A percentile compares a stretch with the other conserved stretches of the same genome.
Evolutionary conservation across 2,329 filamentous ascomycete genomes (phyloP).

Genomic region (Talaromyces piceae): DNA sequence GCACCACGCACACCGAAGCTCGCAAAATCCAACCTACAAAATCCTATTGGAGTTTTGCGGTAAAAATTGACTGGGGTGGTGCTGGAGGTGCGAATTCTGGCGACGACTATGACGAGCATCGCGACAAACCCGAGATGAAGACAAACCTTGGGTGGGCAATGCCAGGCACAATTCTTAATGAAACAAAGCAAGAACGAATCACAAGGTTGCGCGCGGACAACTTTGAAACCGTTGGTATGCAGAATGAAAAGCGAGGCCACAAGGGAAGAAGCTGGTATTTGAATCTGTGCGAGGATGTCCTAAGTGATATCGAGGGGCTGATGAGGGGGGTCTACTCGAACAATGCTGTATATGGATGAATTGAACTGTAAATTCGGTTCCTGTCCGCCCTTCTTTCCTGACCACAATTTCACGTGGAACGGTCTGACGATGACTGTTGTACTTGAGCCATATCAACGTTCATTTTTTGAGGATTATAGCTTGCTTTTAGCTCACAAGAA

Average conservation of each 20-base stretch:
- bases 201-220: constrained; percentile 25
- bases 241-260: constrained; percentile 24
- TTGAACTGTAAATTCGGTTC: too few species aligned
- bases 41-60: constrained; percentile 35
- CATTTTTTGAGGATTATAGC: too few species aligned
- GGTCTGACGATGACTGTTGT: too few species aligned
- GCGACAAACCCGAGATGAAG: constrained; percentile 1
- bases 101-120: constrained; percentile 7
- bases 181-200: constrained; percentile 30
- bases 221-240: constrained; percentile 33
- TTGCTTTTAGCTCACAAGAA: too few species aligned
- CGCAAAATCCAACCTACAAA: constrained; percentile 23
- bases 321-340: constrained; percentile 8
- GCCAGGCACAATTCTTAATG: constrained; percentile 16
- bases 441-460: too few species aligned
- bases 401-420: not conserved
- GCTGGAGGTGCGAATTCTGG: constrained; percentile 3
- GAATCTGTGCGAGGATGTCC: constrained; percentile 26
- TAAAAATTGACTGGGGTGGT: constrained; percentile 10
- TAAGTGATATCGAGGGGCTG: constrained; percentile 26
- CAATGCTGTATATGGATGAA: too few species aligned
- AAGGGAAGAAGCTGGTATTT: constrained; percentile 33
- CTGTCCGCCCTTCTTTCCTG: not conserved
- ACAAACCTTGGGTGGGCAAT: constrained; percentile 5
- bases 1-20: constrained; percentile 15